Conservation (phyloP, 2,329 filamentous ascomycete genomes). For the Cercospora sesami region DNA sequence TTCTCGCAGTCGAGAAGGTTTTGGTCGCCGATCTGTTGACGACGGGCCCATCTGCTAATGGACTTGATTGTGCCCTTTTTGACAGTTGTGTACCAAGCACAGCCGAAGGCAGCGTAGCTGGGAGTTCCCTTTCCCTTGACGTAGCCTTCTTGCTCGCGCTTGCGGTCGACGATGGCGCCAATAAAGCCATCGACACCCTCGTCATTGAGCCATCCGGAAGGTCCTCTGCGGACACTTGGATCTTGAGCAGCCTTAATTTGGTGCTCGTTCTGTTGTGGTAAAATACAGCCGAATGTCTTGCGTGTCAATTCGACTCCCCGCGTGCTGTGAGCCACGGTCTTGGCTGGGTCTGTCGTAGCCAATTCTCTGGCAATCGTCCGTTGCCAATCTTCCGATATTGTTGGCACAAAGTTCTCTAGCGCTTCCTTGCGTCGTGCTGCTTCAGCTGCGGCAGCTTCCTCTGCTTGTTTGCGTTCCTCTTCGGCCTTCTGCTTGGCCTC, state of each 20-base stretch:
- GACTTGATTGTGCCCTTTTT: conserved; percentile 50
- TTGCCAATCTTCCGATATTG: conserved; percentile 45
- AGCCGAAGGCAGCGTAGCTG: conserved; percentile 61
- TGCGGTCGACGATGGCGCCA: conserved; percentile 57
- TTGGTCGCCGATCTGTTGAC: conserved; percentile 57
- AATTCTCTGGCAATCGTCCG: conserved; percentile 42
- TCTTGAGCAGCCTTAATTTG: not conserved
- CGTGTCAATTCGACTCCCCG: conserved; percentile 49
- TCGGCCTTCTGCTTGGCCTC: conserved; percentile 20
- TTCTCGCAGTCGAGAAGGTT: conserved; percentile 67
- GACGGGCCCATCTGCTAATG: conserved; percentile 58
- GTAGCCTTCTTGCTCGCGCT: conserved; percentile 57
- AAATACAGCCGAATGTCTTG: conserved; percentile 64
- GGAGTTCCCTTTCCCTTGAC: conserved; percentile 48
- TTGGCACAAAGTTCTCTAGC: conserved; percentile 20
- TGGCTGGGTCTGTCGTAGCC: conserved; percentile 18
- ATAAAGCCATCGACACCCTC: conserved; percentile 70
- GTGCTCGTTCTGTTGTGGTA: conserved; percentile 43
- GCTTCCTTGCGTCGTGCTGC: conserved; percentile 12
- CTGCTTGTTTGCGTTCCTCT: conserved; percentile 15
- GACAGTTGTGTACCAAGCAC: conserved; percentile 64
- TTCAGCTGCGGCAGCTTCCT: conserved; percentile 15
- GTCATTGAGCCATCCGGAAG: conserved; percentile 69
- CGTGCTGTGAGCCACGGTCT: conserved; percentile 36
- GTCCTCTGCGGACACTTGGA: conserved; percentile 31